A percentile compares a stretch with the other conserved stretches of the same genome.
Evolutionary conservation across 73 alveolate species (phyloP).

Genomic region (Durusdinium trenchii): DNA sequence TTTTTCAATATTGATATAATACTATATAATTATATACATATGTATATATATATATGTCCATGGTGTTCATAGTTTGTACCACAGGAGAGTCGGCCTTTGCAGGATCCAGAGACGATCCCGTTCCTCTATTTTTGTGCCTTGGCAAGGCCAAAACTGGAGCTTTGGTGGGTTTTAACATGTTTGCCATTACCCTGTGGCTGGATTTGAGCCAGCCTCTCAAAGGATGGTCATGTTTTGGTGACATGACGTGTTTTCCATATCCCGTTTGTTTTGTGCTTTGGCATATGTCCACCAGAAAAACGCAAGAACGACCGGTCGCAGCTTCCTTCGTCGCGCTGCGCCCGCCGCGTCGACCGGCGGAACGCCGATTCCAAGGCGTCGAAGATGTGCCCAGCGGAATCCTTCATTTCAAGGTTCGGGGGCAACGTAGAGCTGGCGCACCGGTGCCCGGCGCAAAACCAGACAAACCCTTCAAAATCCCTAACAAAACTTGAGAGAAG

Average conservation of each 20-base stretch:
- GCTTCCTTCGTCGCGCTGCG: too few species aligned
- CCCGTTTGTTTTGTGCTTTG: neutral
- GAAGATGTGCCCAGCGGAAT: slow-evolving; percentile 79
- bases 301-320: too few species aligned
- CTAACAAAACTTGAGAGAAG: too few species aligned
- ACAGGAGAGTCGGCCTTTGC: neutral
- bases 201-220: neutral
- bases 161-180: neutral
- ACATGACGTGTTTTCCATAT: neutral
- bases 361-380: slow-evolving; percentile 59
- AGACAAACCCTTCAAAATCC: too few species aligned
- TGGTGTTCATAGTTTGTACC: too few species aligned
- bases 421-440: neutral
- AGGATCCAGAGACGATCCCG: slow-evolving; percentile 53
- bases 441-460: too few species aligned
- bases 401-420: slow-evolving; percentile 77
- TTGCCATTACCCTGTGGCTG: too few species aligned
- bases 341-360: too few species aligned
- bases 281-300: too few species aligned
- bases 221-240: neutral
- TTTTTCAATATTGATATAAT: too few species aligned
- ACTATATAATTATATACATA: too few species aligned
- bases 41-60: too few species aligned
- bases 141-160: neutral
- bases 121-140: slow-evolving; percentile 74